Evolutionary conservation across 106 monocot species (phyloP).

Genomic region (Iris macrosiphon): DNA sequence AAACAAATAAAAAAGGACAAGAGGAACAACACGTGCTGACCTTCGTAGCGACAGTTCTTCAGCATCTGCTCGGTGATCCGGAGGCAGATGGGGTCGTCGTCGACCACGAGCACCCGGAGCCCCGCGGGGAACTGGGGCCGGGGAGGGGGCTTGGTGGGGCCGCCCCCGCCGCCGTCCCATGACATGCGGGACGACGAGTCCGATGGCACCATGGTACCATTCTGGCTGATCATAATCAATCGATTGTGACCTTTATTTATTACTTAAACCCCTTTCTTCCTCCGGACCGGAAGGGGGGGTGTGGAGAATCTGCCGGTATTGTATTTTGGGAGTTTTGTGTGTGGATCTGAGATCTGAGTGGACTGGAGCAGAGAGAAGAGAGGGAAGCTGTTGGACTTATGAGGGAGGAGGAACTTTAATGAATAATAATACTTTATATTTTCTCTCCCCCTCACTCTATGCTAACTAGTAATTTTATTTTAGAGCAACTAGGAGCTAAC

Average conservation of each 20-base stretch:
- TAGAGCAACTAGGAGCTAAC: no score
- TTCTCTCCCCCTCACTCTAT: no score
- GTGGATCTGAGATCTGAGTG: background rate
- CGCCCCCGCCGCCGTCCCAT: background rate
- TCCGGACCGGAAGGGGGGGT: background rate
- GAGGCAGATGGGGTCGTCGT: constrained; percentile 6
- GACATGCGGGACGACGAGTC: background rate
- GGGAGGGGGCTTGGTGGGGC: background rate
- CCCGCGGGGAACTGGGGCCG: constrained; percentile 7
- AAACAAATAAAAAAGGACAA: no score
- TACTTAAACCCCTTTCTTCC: no score
- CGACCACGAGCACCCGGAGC: constrained; percentile 16
- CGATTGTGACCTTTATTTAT: no score
- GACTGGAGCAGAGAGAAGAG: background rate
- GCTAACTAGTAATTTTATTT: no score
- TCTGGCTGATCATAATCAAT: background rate
- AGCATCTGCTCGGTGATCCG: constrained; percentile 2
- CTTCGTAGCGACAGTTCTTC: constrained; percentile 2
- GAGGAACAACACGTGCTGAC: no score
- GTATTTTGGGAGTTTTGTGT: background rate
- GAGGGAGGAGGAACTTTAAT: no score
- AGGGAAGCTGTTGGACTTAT: background rate
- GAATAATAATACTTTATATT: no score
- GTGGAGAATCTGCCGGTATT: background rate
- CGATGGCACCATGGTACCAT: background rate